phyloP scores from a whole-genome alignment of 2,329 filamentous ascomycete genomes.

The Ascochyta rabiei region DNA sequence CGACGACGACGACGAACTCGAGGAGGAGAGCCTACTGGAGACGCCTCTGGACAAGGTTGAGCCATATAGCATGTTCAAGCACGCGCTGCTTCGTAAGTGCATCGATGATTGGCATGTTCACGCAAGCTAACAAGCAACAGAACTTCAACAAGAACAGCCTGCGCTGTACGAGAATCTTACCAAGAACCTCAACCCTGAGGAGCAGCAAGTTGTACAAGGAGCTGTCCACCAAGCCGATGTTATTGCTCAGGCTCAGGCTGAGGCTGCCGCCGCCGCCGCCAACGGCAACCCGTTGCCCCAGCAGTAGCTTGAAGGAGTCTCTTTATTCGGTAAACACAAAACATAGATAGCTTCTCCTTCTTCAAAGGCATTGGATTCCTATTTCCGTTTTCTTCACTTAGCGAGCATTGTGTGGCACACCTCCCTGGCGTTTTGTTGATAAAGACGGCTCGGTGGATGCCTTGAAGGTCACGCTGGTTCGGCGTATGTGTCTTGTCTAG shows the following conservation, averaged over 20 bases:
- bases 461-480: conserved; percentile 24
- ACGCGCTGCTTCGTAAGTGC: conserved; percentile 78
- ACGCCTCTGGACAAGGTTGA: conserved; percentile 95
- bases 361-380: conserved; percentile 31
- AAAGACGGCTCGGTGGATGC: conserved; percentile 23
- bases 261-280: conserved; percentile 31
- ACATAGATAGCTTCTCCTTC: conserved; percentile 31
- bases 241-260: conserved; percentile 47
- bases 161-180: conserved; percentile 84
- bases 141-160: conserved; percentile 87
- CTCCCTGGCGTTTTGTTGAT: conserved; percentile 34
- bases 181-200: conserved; percentile 76
- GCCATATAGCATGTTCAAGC: conserved; percentile 88
- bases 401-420: conserved; percentile 38
- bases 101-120: neutral
- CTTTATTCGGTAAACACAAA: conserved; percentile 4
- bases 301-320: conserved; percentile 20
- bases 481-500: conserved; percentile 17
- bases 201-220: conserved; percentile 79
- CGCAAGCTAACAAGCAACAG: conserved; percentile 56
- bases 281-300: conserved; percentile 24
- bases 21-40: conserved; percentile 91
- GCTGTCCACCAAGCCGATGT: conserved; percentile 75
- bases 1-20: conserved; percentile 80
- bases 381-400: conserved; percentile 32